These are phyloP conservation scores for Globisporangium iwayamae DNA, from an alignment of 352 stramenopile genomes.

Conservation along the genomic window DNA sequence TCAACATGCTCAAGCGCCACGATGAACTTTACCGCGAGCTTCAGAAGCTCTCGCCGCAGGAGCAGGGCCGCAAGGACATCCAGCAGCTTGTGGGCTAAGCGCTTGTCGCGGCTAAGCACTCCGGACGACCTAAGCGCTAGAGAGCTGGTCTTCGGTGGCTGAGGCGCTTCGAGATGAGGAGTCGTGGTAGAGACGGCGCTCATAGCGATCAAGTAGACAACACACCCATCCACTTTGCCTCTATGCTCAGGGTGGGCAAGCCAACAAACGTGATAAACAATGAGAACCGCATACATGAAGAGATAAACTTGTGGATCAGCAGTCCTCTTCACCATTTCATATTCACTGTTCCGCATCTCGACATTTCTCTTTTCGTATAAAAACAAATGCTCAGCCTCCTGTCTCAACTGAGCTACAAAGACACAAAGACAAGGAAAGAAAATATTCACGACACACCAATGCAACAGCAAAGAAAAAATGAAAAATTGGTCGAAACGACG, in stretches of 20 bases:
- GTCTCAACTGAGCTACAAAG: not conserved
- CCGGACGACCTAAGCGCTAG: not conserved
- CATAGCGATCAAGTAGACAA: too few species aligned
- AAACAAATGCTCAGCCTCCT: not conserved
- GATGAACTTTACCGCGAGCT: constrained; percentile 49
- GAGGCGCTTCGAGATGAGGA: not conserved
- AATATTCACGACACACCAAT: too few species aligned
- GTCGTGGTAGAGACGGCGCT: not conserved
- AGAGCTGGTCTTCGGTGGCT: not conserved
- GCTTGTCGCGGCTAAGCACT: not conserved
- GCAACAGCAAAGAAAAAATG: too few species aligned
- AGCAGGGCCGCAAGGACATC: constrained; percentile 50
- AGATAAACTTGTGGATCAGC: not conserved
- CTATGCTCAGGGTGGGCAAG: too few species aligned
- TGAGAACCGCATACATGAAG: not conserved
- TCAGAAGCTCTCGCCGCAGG: constrained; percentile 36
- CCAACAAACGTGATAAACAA: too few species aligned
- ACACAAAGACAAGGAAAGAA: not conserved
- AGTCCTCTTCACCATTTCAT: too few species aligned
- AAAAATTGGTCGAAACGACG: not conserved
- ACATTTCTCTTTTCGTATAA: not conserved
- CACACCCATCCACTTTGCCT: too few species aligned
- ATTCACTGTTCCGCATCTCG: too few species aligned
- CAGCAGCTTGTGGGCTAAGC: constrained; percentile 32
- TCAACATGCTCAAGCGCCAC: constrained; percentile 37